phyloP scores from a whole-genome alignment of 2,329 filamentous ascomycete genomes.

The Fusarium virguliforme region DNA sequence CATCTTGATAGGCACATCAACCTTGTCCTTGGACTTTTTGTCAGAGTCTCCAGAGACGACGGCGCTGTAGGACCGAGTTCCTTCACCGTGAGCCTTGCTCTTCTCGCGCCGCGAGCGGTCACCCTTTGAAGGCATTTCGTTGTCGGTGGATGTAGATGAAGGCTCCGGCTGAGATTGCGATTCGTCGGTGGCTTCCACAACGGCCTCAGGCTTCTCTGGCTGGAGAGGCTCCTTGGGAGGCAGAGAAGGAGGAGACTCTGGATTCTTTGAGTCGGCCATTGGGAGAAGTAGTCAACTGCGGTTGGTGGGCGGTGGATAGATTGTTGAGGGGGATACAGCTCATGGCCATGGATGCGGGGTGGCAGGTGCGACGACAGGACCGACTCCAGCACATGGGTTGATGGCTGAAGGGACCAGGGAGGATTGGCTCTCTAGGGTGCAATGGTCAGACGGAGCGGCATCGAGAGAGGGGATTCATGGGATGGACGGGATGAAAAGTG shows the following conservation, averaged over 20 bases:
- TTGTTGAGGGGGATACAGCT: slow-evolving; percentile 1
- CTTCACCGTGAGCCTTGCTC: slow-evolving; percentile 31
- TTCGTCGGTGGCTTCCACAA: background rate
- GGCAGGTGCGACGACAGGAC: slow-evolving; percentile 7
- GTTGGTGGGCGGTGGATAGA: background rate
- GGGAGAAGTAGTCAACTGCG: background rate
- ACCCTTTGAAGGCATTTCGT: slow-evolving; percentile 34
- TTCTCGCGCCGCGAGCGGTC: slow-evolving; percentile 27
- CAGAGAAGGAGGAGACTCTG: slow-evolving; percentile 25
- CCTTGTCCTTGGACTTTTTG: slow-evolving; percentile 28
- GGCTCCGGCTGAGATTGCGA: background rate
- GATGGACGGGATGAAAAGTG: slow-evolving; percentile 3
- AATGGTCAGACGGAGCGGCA: slow-evolving; percentile 6
- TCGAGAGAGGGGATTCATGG: background rate
- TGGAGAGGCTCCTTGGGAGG: slow-evolving; percentile 41
- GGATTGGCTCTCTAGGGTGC: slow-evolving; percentile 7
- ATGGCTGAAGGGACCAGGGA: background rate
- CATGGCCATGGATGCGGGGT: slow-evolving; percentile 12
- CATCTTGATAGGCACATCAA: slow-evolving; percentile 16
- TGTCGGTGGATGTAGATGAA: background rate
- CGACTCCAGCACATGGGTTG: background rate
- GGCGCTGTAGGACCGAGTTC: slow-evolving; percentile 37
- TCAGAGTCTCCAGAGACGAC: slow-evolving; percentile 27
- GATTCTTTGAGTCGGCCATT: slow-evolving; percentile 34
- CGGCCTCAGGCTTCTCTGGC: background rate